These are phyloP conservation scores for Imleria badia DNA, from an alignment of 768 basidiomycete genomes.

Conservation along the genomic window DNA sequence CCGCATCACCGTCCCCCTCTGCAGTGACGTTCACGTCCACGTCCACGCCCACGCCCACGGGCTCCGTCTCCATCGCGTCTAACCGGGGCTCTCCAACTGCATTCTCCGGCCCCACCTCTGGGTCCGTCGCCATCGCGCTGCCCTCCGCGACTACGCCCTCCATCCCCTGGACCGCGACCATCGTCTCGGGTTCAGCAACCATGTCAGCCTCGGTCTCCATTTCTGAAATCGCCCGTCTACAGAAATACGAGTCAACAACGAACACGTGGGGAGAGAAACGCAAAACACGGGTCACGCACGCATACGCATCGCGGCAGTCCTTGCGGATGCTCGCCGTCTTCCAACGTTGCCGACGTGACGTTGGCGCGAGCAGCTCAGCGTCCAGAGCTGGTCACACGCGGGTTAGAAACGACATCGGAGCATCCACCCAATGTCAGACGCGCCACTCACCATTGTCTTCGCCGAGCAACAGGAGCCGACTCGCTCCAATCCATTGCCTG, in stretches of 20 bases:
- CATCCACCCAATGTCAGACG: neutral
- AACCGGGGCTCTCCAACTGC: neutral
- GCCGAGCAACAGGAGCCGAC: slow-evolving; percentile 62
- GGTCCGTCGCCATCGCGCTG: neutral
- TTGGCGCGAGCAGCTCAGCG: slow-evolving; percentile 53
- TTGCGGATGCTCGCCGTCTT: slow-evolving; percentile 49
- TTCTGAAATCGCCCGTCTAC: slow-evolving; percentile 45
- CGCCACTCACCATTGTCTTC: slow-evolving; percentile 64
- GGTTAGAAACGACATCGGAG: neutral
- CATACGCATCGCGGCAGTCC: slow-evolving; percentile 61
- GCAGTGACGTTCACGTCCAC: neutral
- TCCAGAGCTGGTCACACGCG: slow-evolving; percentile 54
- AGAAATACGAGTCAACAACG: neutral
- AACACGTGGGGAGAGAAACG: neutral
- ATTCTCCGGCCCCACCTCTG: neutral
- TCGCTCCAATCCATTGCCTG: slow-evolving; percentile 64
- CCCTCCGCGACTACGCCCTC: slow-evolving; percentile 3
- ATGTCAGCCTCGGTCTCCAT: slow-evolving; percentile 43
- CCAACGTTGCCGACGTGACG: slow-evolving; percentile 58
- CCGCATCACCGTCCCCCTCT: neutral
- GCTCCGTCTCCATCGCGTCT: neutral
- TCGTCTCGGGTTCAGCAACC: neutral
- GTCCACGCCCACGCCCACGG: too few species aligned
- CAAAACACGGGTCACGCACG: slow-evolving; percentile 40
- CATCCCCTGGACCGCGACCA: neutral